phyloP scores from a whole-genome alignment of 495 filamentous ascomycete genomes.

The Lepidopterella palustris region DNA sequence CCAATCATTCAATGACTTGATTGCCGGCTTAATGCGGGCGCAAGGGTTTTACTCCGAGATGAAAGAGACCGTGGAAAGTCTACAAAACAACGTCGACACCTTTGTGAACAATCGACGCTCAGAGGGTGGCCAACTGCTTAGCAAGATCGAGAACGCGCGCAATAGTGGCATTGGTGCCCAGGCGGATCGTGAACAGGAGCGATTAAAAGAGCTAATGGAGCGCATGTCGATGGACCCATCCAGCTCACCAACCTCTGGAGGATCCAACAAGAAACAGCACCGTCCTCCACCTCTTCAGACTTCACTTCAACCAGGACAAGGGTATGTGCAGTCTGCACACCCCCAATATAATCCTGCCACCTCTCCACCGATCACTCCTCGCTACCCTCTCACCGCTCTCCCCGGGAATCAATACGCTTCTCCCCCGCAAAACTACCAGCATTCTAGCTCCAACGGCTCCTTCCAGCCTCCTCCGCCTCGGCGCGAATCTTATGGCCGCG shows the following conservation, averaged over 20 bases:
- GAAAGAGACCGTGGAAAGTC: conserved; percentile 86
- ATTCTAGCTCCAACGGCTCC: conserved; percentile 17
- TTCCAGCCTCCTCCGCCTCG: conserved; percentile 36
- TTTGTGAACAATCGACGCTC: conserved; percentile 92
- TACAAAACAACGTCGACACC: conserved; percentile 94
- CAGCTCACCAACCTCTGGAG: conserved; percentile 37
- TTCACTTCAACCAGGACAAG: conserved; percentile 17
- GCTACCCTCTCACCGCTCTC: conserved; percentile 26
- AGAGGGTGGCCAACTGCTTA: conserved; percentile 83
- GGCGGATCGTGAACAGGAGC: conserved; percentile 78
- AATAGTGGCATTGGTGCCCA: conserved; percentile 61
- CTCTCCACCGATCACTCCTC: conserved; percentile 34
- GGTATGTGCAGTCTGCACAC: conserved; percentile 27
- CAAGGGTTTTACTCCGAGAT: conserved; percentile 93
- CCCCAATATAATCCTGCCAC: conserved; percentile 33
- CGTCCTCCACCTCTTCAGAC: conserved; percentile 40
- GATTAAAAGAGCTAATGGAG: conserved; percentile 86
- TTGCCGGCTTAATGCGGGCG: conserved; percentile 74
- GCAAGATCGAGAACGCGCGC: conserved; percentile 77
- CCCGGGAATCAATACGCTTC: conserved; percentile 22
- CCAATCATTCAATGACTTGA: conserved; percentile 87
- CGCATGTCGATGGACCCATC: conserved; percentile 76
- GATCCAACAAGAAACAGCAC: conserved; percentile 26
- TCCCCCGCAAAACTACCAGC: conserved; percentile 16
- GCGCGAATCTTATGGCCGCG: conserved; percentile 27